phyloP scores from a whole-genome alignment of 768 basidiomycete genomes.

The Daedaleopsis nitida region DNA sequence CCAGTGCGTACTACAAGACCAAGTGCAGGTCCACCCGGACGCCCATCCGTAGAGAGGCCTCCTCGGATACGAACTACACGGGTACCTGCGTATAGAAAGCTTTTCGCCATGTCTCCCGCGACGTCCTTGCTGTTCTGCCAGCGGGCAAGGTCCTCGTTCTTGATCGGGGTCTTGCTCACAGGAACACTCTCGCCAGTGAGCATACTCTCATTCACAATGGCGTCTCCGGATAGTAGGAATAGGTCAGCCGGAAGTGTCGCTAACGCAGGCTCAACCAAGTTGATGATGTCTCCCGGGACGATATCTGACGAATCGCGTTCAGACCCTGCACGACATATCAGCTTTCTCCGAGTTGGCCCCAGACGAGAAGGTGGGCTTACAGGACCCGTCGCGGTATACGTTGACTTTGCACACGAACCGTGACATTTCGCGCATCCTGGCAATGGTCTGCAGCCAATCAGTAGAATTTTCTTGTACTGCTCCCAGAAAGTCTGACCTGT shows the following conservation, averaged over 20 bases:
- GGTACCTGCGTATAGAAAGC: conserved; percentile 90
- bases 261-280: conserved; percentile 78
- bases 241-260: conserved; percentile 85
- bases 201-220: conserved; percentile 99
- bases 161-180: conserved; percentile 86
- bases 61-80: conserved; percentile 86
- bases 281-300: conserved; percentile 91
- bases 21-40: conserved; percentile 61
- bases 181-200: conserved; percentile 98
- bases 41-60: conserved; percentile 52
- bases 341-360: not conserved
- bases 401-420: conserved; percentile 79
- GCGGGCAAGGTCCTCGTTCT: conserved; percentile 69
- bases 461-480: not conserved
- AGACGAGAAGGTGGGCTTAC: conserved; percentile 44
- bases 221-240: conserved; percentile 91
- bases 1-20: conserved; percentile 88
- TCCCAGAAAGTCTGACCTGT: conserved; percentile 53
- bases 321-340: conserved; percentile 49
- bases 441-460: conserved; percentile 66
- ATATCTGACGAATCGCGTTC: conserved; percentile 74
- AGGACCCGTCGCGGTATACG: conserved; percentile 68
- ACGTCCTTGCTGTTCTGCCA: conserved; percentile 71
- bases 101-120: conserved; percentile 65
- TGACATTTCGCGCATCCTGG: conserved; percentile 96